Evolutionary conservation across 768 basidiomycete genomes (phyloP).

Genomic region (Boletus rex-veris): DNA sequence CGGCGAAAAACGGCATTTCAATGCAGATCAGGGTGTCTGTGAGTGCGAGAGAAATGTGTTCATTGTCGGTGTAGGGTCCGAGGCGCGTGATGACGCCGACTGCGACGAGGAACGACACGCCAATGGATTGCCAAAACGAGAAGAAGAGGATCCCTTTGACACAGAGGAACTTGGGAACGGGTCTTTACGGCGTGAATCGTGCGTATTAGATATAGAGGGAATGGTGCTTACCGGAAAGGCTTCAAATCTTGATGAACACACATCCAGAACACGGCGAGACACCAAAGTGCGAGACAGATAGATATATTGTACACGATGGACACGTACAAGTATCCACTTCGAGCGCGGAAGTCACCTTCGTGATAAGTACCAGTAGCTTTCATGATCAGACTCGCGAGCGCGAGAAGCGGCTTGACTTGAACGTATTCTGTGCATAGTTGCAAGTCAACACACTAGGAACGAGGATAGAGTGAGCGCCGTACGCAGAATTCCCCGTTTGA

Average conservation of each 20-base stretch:
- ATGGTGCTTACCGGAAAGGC: slow-evolving; percentile 66
- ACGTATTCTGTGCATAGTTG: slow-evolving; percentile 76
- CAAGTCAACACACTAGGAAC: not conserved
- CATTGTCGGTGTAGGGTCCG: slow-evolving; percentile 83
- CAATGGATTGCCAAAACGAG: slow-evolving; percentile 95
- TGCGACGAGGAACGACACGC: slow-evolving; percentile 84
- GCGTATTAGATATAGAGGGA: not conserved
- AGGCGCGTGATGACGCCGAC: slow-evolving; percentile 70
- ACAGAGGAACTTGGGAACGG: slow-evolving; percentile 95
- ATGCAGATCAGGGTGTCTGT: slow-evolving; percentile 90
- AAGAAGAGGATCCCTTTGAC: slow-evolving; percentile 99
- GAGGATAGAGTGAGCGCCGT: slow-evolving; percentile 12
- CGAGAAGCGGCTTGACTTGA: slow-evolving; percentile 90
- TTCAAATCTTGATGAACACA: slow-evolving; percentile 85
- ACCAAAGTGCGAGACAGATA: slow-evolving; percentile 80
- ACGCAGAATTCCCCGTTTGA: slow-evolving; percentile 97
- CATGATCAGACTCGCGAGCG: slow-evolving; percentile 76
- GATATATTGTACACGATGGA: slow-evolving; percentile 81
- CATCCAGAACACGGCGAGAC: slow-evolving; percentile 96
- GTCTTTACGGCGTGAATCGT: slow-evolving; percentile 41
- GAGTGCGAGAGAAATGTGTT: slow-evolving; percentile 87
- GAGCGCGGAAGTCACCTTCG: slow-evolving; percentile 81
- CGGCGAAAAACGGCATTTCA: slow-evolving; percentile 97
- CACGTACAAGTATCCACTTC: slow-evolving; percentile 90
- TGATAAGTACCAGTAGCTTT: slow-evolving; percentile 85